Conservation (phyloP, 257 asterid genomes). For the Solanum lycopersicoides region DNA sequence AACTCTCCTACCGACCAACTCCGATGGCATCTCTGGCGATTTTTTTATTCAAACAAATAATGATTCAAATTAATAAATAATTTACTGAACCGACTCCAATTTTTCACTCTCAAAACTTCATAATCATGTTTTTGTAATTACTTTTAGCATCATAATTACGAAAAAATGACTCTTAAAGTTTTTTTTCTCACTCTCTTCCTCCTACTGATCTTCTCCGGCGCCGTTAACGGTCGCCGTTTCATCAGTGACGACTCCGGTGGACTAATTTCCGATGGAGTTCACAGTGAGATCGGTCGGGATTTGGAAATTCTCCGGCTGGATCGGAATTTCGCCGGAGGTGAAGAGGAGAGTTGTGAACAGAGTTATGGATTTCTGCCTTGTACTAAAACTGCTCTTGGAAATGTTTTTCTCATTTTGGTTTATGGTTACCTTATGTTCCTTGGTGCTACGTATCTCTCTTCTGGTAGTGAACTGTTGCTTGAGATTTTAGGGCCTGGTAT, state of each 20-base stretch:
- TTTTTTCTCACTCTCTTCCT: neutral
- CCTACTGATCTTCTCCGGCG: neutral
- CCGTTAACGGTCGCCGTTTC: slow-evolving; percentile 23
- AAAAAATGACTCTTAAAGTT: neutral
- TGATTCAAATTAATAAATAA: neutral
- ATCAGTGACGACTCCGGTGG: slow-evolving; percentile 30
- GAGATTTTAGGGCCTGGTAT: slow-evolving; percentile 87
- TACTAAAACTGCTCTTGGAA: slow-evolving; percentile 60
- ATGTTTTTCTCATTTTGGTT: slow-evolving; percentile 49
- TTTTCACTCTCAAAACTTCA: neutral
- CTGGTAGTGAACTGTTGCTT: slow-evolving; percentile 86
- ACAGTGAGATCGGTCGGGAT: neutral
- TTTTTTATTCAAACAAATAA: neutral
- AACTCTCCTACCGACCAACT: neutral
- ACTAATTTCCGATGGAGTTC: slow-evolving; percentile 41
- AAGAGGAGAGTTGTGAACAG: slow-evolving; percentile 65
- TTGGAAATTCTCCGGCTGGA: slow-evolving; percentile 18
- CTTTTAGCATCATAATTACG: neutral
- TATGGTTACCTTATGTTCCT: slow-evolving; percentile 80
- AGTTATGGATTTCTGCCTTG: slow-evolving; percentile 87
- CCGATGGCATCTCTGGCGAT: neutral
- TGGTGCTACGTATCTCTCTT: slow-evolving; percentile 74
- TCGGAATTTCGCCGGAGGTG: neutral
- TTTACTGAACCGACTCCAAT: neutral
- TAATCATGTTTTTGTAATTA: neutral